A percentile compares a stretch with the other conserved stretches of the same genome.
These are phyloP conservation scores for Halteria grandinella DNA, from an alignment of 73 alveolate species.

Conservation along the genomic window DNA sequence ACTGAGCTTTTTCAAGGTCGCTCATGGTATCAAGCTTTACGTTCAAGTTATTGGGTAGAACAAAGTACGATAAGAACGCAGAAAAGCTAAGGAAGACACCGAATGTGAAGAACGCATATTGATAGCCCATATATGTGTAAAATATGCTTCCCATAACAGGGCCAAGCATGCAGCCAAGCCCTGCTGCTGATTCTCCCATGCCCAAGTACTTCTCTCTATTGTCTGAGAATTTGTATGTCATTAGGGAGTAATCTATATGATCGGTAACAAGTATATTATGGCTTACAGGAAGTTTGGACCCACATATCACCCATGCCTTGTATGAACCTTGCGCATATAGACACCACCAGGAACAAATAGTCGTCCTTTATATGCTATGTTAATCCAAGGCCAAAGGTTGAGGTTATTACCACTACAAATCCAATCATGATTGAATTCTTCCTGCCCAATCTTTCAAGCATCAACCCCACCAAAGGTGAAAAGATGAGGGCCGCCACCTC, in stretches of 20 bases:
- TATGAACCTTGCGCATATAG: conserved; percentile 6
- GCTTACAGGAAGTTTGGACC: conserved; percentile 42
- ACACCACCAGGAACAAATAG: conserved; percentile 9
- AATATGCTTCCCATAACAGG: conserved; percentile 42
- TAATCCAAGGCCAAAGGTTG: conserved; percentile 32
- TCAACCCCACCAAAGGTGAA: conserved; percentile 36
- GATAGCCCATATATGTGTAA: conserved; percentile 22
- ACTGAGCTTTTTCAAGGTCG: too few relatives aligned
- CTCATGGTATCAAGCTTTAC: too few relatives aligned
- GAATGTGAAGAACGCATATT: conserved; percentile 13
- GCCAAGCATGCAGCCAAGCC: conserved; percentile 47
- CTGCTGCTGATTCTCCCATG: conserved; percentile 45
- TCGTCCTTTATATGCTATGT: conserved; percentile 8
- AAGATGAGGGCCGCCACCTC: not conserved
- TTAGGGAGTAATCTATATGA: conserved; percentile 29
- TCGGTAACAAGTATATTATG: too few relatives aligned
- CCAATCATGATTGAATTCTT: conserved; percentile 33
- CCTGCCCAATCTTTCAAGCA: conserved; percentile 29
- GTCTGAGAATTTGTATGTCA: conserved; percentile 31
- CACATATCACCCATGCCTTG: conserved; percentile 38
- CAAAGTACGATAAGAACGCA: not conserved
- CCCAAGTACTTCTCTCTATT: conserved; percentile 49
- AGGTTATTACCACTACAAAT: too few relatives aligned
- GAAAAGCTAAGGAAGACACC: not conserved
- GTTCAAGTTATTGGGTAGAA: conserved; percentile 16